These are phyloP conservation scores for Lentinula lateritia DNA, from an alignment of 768 basidiomycete species.

Conservation along the genomic window DNA sequence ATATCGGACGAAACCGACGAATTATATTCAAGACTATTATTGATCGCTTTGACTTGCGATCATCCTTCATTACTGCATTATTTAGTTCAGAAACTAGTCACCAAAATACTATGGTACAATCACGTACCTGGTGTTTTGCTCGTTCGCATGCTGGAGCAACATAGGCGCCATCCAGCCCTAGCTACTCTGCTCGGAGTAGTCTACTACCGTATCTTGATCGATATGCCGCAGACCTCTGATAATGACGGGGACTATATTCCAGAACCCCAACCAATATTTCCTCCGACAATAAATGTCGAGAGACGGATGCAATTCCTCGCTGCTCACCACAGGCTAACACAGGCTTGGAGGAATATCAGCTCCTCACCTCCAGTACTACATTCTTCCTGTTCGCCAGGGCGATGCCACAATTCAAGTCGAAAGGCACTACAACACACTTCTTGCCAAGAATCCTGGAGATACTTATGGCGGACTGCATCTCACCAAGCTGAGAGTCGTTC, in stretches of 20 bases:
- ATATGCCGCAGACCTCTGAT: conserved; percentile 12
- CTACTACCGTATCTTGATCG: conserved; percentile 45
- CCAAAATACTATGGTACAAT: conserved; percentile 49
- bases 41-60: conserved; percentile 44
- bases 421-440: conserved; percentile 34
- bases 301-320: conserved; percentile 45
- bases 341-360: conserved; percentile 50
- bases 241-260: conserved; percentile 15
- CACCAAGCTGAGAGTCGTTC: conserved; percentile 34
- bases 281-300: conserved; percentile 24
- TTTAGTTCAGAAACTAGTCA: conserved; percentile 44
- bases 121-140: conserved; percentile 38
- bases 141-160: conserved; percentile 23
- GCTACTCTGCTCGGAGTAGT: conserved; percentile 41
- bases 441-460: conserved; percentile 46
- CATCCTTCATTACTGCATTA: conserved; percentile 42
- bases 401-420: not conserved
- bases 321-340: conserved; percentile 52
- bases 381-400: not conserved
- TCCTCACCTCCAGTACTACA: conserved; percentile 31
- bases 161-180: conserved; percentile 32
- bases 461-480: conserved; percentile 47
- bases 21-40: conserved; percentile 41
- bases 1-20: conserved; percentile 14
- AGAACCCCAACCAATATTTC: conserved; percentile 25